Conservation (phyloP, 2,329 filamentous ascomycete species). For the Fusarium pseudonygamai region DNA sequence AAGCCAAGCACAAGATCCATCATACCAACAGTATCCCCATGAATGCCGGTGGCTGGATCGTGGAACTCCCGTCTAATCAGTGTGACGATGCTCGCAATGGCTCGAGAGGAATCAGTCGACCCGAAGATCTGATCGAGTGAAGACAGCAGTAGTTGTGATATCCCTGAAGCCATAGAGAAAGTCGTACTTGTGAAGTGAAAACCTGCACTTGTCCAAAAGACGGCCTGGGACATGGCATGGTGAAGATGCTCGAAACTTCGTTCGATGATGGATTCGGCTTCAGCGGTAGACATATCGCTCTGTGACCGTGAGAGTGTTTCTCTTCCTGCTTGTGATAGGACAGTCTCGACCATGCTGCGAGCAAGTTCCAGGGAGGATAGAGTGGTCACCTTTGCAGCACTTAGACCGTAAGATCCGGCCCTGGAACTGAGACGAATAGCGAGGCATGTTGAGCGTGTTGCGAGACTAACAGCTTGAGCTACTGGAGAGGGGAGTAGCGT, state of each 20-base stretch:
- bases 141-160: slow-evolving; percentile 66
- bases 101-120: slow-evolving; percentile 74
- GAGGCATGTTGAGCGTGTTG: slow-evolving; percentile 67
- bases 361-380: slow-evolving; percentile 67
- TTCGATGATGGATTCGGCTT: slow-evolving; percentile 67
- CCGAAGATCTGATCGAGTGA: slow-evolving; percentile 72
- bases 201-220: slow-evolving; percentile 69
- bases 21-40: slow-evolving; percentile 68
- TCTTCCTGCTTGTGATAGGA: slow-evolving; percentile 62
- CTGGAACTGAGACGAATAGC: slow-evolving; percentile 63
- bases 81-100: slow-evolving; percentile 73
- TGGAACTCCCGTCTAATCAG: slow-evolving; percentile 71
- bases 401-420: slow-evolving; percentile 62
- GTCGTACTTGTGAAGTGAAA: slow-evolving; percentile 68
- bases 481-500: slow-evolving; percentile 67
- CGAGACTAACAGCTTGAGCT: slow-evolving; percentile 68
- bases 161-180: slow-evolving; percentile 62
- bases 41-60: slow-evolving; percentile 67
- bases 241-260: slow-evolving; percentile 66
- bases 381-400: slow-evolving; percentile 64
- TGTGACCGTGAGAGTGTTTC: slow-evolving; percentile 58
- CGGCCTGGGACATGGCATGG: slow-evolving; percentile 64
- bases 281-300: slow-evolving; percentile 58
- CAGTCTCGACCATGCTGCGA: slow-evolving; percentile 63
- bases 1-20: slow-evolving; percentile 69